These are phyloP conservation scores for Colletotrichum falcatum DNA, from an alignment of 2,329 filamentous ascomycete species.

Conservation along the genomic window DNA sequence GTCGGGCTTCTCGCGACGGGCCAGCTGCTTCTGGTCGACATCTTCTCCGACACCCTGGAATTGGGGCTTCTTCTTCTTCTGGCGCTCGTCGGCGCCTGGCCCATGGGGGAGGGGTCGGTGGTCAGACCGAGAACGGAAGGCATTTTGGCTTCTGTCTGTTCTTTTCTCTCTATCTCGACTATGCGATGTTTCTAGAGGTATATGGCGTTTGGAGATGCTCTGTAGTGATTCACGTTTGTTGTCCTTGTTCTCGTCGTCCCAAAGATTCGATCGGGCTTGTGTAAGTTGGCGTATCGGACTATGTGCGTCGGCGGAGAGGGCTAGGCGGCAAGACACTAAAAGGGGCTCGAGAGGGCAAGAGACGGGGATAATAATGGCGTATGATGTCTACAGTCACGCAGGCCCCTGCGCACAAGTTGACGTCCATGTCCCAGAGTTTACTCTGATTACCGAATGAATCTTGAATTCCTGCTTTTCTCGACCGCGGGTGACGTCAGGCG, in stretches of 20 bases:
- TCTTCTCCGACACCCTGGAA: constrained; percentile 21
- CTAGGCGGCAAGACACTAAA: neutral
- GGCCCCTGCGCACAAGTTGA: constrained; percentile 36
- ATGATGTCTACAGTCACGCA: constrained; percentile 38
- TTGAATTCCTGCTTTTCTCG: constrained; percentile 34
- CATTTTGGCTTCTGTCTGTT: constrained; percentile 41
- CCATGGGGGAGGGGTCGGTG: constrained; percentile 45
- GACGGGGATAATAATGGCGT: constrained; percentile 16
- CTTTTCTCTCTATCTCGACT: neutral
- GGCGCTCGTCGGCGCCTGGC: constrained; percentile 28
- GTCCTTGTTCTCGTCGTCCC: neutral
- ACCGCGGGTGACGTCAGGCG: constrained; percentile 31
- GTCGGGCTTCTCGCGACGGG: constrained; percentile 22
- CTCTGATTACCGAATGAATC: constrained; percentile 19
- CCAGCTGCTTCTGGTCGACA: constrained; percentile 32
- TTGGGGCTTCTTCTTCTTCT: constrained; percentile 39
- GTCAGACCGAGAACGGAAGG: constrained; percentile 51
- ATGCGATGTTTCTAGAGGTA: neutral
- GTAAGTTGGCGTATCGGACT: neutral
- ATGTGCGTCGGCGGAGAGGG: neutral
- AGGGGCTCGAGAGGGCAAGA: neutral
- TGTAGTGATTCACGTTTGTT: neutral
- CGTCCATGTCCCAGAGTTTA: constrained; percentile 31
- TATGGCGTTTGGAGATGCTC: neutral
- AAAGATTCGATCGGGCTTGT: neutral